Evolutionary conservation across 495 filamentous ascomycete species (phyloP).

Genomic region (Chaetomium tenue): DNA sequence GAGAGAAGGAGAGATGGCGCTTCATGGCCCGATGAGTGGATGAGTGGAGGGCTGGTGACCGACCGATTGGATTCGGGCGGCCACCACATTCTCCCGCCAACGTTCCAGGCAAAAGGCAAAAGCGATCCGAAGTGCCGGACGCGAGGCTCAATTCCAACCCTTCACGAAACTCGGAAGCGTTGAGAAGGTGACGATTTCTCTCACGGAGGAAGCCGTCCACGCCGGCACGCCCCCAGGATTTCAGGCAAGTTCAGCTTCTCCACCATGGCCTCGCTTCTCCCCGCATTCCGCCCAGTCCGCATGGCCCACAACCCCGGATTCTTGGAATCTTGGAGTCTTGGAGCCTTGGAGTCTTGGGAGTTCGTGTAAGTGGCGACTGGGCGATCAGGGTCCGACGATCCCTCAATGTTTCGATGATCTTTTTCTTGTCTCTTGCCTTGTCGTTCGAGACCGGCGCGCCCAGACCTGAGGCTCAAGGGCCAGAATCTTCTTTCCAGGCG

Average conservation of each 20-base stretch:
- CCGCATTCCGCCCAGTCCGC: not conserved
- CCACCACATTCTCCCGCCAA: not conserved
- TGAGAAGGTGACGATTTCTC: no score
- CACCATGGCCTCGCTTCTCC: not conserved
- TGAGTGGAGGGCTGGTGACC: no score
- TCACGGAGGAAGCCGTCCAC: not conserved
- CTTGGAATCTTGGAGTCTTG: not conserved
- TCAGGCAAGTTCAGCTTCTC: not conserved
- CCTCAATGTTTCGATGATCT: not conserved
- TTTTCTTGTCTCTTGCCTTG: not conserved
- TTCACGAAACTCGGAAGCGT: not conserved
- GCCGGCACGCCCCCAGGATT: not conserved
- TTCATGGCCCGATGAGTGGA: no score
- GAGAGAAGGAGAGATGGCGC: not conserved
- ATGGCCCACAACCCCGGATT: not conserved
- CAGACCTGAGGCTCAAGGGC: conserved; percentile 7
- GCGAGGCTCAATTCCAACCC: not conserved
- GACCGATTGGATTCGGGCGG: not conserved
- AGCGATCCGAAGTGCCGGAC: not conserved
- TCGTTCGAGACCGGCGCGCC: not conserved
- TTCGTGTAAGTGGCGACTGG: no score
- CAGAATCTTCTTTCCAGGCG: conserved; percentile 1
- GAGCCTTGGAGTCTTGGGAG: not conserved
- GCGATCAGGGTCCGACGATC: not conserved
- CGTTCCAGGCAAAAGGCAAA: not conserved